Evolutionary conservation across 164 flowering plant genomes (phyloP).

Genomic region (Tetracentron sinense): DNA sequence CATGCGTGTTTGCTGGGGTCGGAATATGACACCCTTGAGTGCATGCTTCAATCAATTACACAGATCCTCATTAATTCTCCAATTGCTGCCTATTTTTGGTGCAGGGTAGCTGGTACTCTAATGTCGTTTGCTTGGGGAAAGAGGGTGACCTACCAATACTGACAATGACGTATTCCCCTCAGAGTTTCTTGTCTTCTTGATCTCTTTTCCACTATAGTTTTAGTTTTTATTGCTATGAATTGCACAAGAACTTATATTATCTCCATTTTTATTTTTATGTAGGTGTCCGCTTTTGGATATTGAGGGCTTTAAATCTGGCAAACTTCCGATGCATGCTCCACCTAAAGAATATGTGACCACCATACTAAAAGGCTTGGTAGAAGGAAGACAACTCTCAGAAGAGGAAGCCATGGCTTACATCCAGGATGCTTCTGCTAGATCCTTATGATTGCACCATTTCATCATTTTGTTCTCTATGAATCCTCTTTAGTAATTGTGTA

Average conservation of each 20-base stretch:
- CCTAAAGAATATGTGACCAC: slow-evolving; percentile 41
- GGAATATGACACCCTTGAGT: too few species aligned
- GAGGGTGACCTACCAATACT: slow-evolving; percentile 66
- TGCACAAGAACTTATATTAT: background rate
- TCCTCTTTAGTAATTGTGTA: background rate
- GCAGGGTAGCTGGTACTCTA: slow-evolving; percentile 86
- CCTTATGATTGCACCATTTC: slow-evolving; percentile 30
- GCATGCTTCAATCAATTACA: too few species aligned
- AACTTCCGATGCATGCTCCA: slow-evolving; percentile 51
- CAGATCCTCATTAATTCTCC: background rate
- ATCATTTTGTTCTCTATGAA: background rate
- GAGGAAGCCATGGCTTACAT: slow-evolving; percentile 71
- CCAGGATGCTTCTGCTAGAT: slow-evolving; percentile 41
- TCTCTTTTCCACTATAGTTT: background rate
- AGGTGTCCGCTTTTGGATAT: slow-evolving; percentile 59
- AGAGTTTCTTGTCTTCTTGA: background rate
- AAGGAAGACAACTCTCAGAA: slow-evolving; percentile 64
- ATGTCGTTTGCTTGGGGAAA: slow-evolving; percentile 67
- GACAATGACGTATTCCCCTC: slow-evolving; percentile 74
- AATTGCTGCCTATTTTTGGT: slow-evolving; percentile 8
- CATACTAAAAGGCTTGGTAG: slow-evolving; percentile 65
- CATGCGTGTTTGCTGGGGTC: too few species aligned
- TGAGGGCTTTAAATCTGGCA: slow-evolving; percentile 54
- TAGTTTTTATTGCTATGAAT: background rate
- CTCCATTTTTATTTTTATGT: slow-evolving; percentile 11